Evolutionary conservation across 805 yeast genomes (phyloP).

Genomic region (Starmerella powellii): DNA sequence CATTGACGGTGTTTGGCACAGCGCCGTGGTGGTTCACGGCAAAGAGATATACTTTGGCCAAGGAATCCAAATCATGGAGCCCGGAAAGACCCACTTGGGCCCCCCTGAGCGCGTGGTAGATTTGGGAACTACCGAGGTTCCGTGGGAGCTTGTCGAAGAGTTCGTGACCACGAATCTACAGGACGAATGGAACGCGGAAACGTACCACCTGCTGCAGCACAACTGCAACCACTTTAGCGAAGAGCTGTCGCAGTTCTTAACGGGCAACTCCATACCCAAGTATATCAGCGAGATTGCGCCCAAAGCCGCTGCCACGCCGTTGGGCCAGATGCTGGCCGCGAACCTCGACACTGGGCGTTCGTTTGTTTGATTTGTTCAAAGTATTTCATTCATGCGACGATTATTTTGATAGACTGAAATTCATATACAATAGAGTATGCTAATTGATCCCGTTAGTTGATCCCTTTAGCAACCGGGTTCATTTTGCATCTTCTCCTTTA

Average conservation of each 20-base stretch:
- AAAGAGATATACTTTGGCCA: constrained; percentile 51
- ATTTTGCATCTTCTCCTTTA: background rate
- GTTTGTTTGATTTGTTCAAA: background rate
- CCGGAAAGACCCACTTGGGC: constrained; percentile 52
- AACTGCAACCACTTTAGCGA: constrained; percentile 61
- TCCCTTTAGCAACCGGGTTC: background rate
- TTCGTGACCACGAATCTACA: constrained; percentile 38
- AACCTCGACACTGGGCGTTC: constrained; percentile 23
- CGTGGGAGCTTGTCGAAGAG: constrained; percentile 42
- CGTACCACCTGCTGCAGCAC: constrained; percentile 47
- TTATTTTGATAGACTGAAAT: background rate
- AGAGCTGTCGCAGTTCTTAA: constrained; percentile 44
- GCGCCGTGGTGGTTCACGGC: constrained; percentile 41
- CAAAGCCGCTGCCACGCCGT: constrained; percentile 39
- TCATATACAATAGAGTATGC: background rate
- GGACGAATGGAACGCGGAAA: constrained; percentile 36
- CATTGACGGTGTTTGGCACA: constrained; percentile 57
- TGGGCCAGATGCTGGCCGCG: constrained; percentile 39
- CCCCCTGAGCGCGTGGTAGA: constrained; percentile 41
- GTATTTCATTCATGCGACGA: no score
- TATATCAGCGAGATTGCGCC: constrained; percentile 43
- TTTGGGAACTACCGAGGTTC: constrained; percentile 42
- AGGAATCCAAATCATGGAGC: constrained; percentile 39
- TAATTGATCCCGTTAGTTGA: background rate
- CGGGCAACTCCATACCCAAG: constrained; percentile 43